Conservation (phyloP, 768 basidiomycete genomes). For the Naganishia friedmannii region DNA sequence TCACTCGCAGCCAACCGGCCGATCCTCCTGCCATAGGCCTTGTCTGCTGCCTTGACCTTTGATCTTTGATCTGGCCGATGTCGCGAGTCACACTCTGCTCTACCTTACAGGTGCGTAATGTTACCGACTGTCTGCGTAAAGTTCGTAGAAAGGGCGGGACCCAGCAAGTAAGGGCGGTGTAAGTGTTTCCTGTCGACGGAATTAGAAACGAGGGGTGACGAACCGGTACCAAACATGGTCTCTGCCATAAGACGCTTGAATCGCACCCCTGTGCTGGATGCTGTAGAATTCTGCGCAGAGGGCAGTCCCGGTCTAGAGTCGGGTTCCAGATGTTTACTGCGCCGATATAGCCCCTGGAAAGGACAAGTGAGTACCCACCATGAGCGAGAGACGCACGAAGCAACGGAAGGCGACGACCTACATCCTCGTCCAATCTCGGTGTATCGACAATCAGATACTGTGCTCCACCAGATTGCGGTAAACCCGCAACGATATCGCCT, state of each 20-base stretch:
- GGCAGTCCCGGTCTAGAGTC: not conserved
- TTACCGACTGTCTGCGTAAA: conserved; percentile 22
- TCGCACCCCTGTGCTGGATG: conserved; percentile 9
- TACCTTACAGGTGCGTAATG: conserved; percentile 12
- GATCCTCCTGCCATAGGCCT: not conserved
- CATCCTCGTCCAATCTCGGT: conserved; percentile 46
- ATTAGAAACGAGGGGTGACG: not conserved
- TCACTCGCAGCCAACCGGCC: not conserved
- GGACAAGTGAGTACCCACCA: not conserved
- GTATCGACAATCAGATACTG: conserved; percentile 41
- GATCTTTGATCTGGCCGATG: too few relatives aligned
- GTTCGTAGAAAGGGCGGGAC: not conserved
- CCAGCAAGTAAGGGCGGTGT: not conserved
- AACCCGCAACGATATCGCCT: conserved; percentile 29
- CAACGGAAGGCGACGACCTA: conserved; percentile 32
- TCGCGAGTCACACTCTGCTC: not conserved
- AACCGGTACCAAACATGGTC: conserved; percentile 16
- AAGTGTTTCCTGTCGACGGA: not conserved
- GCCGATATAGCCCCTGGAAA: conserved; percentile 38
- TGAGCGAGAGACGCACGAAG: not conserved
- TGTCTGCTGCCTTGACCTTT: not conserved
- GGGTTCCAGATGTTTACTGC: conserved; percentile 38
- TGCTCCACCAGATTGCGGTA: conserved; percentile 32
- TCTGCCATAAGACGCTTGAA: conserved; percentile 21
- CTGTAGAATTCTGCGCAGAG: conserved; percentile 26